These are phyloP conservation scores for Termitomyces sp. DNA, from an alignment of 768 basidiomycete genomes.

Conservation along the genomic window DNA sequence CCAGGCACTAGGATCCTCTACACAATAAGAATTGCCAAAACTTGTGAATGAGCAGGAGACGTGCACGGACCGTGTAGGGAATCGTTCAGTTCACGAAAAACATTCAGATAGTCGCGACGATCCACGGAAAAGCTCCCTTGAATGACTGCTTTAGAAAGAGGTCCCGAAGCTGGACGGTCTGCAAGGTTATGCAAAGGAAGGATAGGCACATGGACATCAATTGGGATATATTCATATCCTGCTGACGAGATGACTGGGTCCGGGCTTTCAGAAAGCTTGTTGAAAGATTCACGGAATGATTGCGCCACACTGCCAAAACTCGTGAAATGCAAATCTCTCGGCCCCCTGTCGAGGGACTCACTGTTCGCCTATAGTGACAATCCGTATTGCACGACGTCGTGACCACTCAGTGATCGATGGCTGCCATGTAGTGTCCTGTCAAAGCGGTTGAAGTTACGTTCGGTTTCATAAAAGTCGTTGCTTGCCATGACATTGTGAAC, in stretches of 20 bases:
- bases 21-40: background rate
- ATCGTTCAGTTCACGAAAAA: slow-evolving; percentile 29
- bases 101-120: slow-evolving; percentile 31
- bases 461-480: background rate
- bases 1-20: slow-evolving; percentile 32
- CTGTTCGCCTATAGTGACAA: slow-evolving; percentile 38
- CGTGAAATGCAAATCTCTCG: background rate
- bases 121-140: slow-evolving; percentile 32
- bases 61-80: slow-evolving; percentile 26
- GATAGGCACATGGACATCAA: slow-evolving; percentile 33
- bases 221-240: slow-evolving; percentile 30
- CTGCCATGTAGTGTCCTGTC: slow-evolving; percentile 27
- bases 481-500: slow-evolving; percentile 32
- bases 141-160: slow-evolving; percentile 37
- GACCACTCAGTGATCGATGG: slow-evolving; percentile 31
- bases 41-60: background rate
- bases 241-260: slow-evolving; percentile 24
- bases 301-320: slow-evolving; percentile 22
- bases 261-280: slow-evolving; percentile 26
- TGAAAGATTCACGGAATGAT: slow-evolving; percentile 27
- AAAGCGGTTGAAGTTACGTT: background rate
- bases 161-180: slow-evolving; percentile 13
- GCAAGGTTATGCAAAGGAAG: slow-evolving; percentile 27
- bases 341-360: slow-evolving; percentile 13
- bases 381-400: slow-evolving; percentile 31